Conservation (phyloP, 768 basidiomycete species). For the Wakefieldia striispora region DNA sequence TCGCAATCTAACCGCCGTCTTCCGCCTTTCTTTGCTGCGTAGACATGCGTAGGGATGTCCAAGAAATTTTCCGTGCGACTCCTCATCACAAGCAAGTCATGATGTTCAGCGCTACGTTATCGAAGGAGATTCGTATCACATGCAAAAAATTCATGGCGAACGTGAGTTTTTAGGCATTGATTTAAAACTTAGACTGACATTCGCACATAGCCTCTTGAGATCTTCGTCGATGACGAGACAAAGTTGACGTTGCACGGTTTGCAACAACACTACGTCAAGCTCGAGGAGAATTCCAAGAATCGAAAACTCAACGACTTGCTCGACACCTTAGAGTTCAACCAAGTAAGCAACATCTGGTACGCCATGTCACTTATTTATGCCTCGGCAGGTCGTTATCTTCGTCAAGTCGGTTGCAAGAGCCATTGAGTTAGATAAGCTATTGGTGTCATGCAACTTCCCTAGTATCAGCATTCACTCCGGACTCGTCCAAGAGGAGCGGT, state of each 20-base stretch:
- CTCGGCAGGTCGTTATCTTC: conserved; percentile 90
- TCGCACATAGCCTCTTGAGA: conserved; percentile 84
- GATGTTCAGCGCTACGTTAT: conserved; percentile 99
- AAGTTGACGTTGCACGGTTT: conserved; percentile 97
- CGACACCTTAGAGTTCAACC: conserved; percentile 97
- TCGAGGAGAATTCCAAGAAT: conserved; percentile 95
- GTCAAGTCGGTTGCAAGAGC: conserved; percentile 98
- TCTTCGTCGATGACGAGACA: conserved; percentile 99
- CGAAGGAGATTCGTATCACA: conserved; percentile 94
- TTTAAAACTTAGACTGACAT: not conserved
- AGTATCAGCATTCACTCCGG: conserved; percentile 97
- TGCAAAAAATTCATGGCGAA: conserved; percentile 99
- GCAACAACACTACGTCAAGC: conserved; percentile 97
- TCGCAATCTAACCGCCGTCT: conserved; percentile 62
- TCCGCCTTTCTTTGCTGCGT: conserved; percentile 45
- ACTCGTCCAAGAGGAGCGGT: conserved; percentile 95
- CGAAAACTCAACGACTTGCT: conserved; percentile 94
- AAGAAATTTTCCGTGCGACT: conserved; percentile 99
- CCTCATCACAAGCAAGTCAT: conserved; percentile 99
- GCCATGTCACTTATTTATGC: conserved; percentile 1
- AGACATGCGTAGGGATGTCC: conserved; percentile 99
- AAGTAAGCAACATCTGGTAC: conserved; percentile 46
- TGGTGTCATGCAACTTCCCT: conserved; percentile 98
- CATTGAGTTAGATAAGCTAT: conserved; percentile 91
- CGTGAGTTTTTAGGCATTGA: conserved; percentile 47